These are phyloP conservation scores for Trichoderma harzianum DNA, from an alignment of 2,329 filamentous ascomycete genomes.

Conservation along the genomic window DNA sequence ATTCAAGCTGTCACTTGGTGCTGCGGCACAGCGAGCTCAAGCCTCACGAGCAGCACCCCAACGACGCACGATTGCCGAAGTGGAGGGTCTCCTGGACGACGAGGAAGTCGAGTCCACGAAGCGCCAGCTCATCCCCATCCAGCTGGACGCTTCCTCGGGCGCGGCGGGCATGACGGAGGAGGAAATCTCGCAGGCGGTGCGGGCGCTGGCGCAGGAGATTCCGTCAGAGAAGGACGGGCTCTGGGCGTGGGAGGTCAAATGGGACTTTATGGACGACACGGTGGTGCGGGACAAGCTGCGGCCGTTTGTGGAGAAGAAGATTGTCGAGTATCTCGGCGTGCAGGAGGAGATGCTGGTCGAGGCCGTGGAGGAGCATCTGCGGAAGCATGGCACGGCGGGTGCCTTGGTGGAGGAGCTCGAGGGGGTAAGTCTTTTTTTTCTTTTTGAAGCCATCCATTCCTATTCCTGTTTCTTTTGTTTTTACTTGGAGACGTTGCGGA, in stretches of 20 bases:
- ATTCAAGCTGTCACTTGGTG: slow-evolving; percentile 91
- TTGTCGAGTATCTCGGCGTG: slow-evolving; percentile 92
- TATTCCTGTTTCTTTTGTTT: neutral
- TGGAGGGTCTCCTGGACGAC: slow-evolving; percentile 91
- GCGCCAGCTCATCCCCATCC: slow-evolving; percentile 76
- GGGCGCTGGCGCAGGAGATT: slow-evolving; percentile 83
- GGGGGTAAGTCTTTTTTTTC: slow-evolving; percentile 56
- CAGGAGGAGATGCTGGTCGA: slow-evolving; percentile 95
- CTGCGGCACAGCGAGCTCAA: slow-evolving; percentile 71
- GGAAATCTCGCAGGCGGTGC: slow-evolving; percentile 77
- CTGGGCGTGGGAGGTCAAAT: slow-evolving; percentile 90
- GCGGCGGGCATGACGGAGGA: slow-evolving; percentile 71
- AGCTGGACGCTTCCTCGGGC: slow-evolving; percentile 68
- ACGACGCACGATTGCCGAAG: slow-evolving; percentile 83
- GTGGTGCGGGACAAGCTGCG: slow-evolving; percentile 81
- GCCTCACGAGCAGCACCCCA: slow-evolving; percentile 54
- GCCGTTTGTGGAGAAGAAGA: slow-evolving; percentile 97
- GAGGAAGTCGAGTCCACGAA: slow-evolving; percentile 77
- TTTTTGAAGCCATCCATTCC: neutral
- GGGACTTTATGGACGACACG: slow-evolving; percentile 82
- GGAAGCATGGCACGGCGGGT: slow-evolving; percentile 69
- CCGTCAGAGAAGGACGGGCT: slow-evolving; percentile 81
- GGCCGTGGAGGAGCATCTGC: slow-evolving; percentile 83
- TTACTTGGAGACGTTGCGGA: neutral
- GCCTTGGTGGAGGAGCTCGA: slow-evolving; percentile 81